These are phyloP conservation scores for Quercus suber DNA, from an alignment of 306 rosid species.

Conservation along the genomic window DNA sequence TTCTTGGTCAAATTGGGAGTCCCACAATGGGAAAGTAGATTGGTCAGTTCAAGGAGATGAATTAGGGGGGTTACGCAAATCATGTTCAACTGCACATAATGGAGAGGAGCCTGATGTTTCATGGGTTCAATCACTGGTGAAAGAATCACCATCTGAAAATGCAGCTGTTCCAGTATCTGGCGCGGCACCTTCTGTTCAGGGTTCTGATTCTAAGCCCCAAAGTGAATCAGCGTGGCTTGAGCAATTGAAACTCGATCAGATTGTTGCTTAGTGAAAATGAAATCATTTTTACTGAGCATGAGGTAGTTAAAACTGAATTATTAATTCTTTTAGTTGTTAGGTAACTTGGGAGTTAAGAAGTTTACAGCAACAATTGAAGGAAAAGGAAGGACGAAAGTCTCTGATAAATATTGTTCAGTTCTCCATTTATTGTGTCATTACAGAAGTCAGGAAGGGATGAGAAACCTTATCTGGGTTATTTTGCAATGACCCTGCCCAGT, in stretches of 20 bases:
- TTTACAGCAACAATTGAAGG: conserved; percentile 24
- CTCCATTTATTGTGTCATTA: conserved; percentile 33
- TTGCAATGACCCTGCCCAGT: conserved; percentile 30
- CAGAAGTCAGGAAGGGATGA: conserved; percentile 23
- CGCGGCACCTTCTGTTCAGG: conserved; percentile 49
- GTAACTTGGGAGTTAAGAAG: conserved; percentile 11
- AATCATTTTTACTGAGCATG: conserved; percentile 31
- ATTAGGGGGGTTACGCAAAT: conserved; percentile 35
- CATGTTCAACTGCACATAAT: conserved; percentile 53
- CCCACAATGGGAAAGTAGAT: conserved; percentile 67
- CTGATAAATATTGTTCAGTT: conserved; percentile 25
- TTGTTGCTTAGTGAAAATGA: conserved; percentile 55
- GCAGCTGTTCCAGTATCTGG: conserved; percentile 34
- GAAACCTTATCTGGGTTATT: conserved; percentile 29
- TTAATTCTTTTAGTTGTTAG: conserved; percentile 26
- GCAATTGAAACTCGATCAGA: conserved; percentile 86
- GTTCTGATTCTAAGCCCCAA: conserved; percentile 50
- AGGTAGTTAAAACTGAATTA: conserved; percentile 37
- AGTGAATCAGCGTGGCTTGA: conserved; percentile 80
- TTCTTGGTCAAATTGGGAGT: conserved; percentile 83
- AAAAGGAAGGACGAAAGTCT: not conserved
- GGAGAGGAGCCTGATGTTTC: conserved; percentile 83
- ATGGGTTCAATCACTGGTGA: conserved; percentile 84
- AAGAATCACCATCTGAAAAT: conserved; percentile 81
- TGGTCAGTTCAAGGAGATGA: conserved; percentile 77